Percentiles rank a stretch among this genome's conserved stretches.
These are phyloP conservation scores for Kokia cookei DNA, from an alignment of 441 rosid species.

Conservation along the genomic window DNA sequence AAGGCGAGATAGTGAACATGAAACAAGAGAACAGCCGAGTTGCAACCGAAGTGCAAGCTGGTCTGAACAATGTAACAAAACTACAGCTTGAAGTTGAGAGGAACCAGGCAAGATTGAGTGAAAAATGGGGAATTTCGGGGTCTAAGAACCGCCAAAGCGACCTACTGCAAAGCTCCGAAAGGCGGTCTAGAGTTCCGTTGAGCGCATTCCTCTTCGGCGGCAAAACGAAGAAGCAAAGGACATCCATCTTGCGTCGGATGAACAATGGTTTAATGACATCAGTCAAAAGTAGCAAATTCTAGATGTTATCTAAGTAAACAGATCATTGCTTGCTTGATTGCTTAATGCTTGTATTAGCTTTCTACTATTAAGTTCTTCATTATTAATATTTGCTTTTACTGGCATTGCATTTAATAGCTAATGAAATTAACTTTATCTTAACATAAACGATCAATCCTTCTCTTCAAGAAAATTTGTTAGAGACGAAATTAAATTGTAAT, in stretches of 20 bases:
- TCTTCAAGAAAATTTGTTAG: too few relatives aligned
- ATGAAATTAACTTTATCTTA: too few relatives aligned
- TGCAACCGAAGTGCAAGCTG: constrained; percentile 67
- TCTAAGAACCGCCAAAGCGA: constrained; percentile 20
- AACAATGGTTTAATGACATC: constrained; percentile 29
- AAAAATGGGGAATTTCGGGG: constrained; percentile 52
- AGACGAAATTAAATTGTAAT: too few relatives aligned
- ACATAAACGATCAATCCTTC: too few relatives aligned
- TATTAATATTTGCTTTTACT: too few relatives aligned
- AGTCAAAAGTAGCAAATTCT: constrained; percentile 10
- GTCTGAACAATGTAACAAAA: constrained; percentile 56
- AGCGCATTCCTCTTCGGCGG: constrained; percentile 73
- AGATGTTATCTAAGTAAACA: neutral
- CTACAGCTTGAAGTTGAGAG: constrained; percentile 55
- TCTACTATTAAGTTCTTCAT: constrained; percentile 13
- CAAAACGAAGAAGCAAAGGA: constrained; percentile 52
- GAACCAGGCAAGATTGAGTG: constrained; percentile 43
- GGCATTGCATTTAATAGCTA: too few relatives aligned
- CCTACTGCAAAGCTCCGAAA: constrained; percentile 26
- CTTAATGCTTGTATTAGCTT: neutral
- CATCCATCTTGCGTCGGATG: constrained; percentile 45
- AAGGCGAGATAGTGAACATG: constrained; percentile 86
- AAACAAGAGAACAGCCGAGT: constrained; percentile 82
- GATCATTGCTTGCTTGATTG: neutral
- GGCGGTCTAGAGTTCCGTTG: constrained; percentile 57